Evolutionary conservation across 768 basidiomycete species (phyloP).

Genomic region (Hortiboletus campestris): DNA sequence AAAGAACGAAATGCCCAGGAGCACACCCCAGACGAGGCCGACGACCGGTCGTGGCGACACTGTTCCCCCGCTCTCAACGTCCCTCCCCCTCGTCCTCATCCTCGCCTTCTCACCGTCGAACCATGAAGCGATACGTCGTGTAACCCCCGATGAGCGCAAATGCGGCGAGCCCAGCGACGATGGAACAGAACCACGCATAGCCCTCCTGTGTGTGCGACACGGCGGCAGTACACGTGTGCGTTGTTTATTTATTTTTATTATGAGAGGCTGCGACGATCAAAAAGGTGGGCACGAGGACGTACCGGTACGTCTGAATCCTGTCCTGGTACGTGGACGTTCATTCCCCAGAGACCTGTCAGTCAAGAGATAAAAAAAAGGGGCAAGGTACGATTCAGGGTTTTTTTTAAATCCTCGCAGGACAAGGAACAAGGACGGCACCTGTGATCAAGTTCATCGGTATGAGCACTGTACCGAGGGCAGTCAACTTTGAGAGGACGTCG

Average conservation of each 20-base stretch:
- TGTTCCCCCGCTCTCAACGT: not conserved
- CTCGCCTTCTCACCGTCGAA: constrained; percentile 31
- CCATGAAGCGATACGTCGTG: constrained; percentile 76
- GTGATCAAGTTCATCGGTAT: constrained; percentile 98
- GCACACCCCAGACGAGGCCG: not conserved
- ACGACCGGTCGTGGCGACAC: not conserved
- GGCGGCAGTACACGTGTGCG: too few species aligned
- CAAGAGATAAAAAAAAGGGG: not conserved
- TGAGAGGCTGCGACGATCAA: not conserved
- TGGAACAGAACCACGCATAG: constrained; percentile 84
- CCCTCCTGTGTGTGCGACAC: constrained; percentile 29
- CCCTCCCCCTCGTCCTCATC: too few species aligned
- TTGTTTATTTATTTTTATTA: not conserved
- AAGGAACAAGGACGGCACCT: constrained; percentile 42
- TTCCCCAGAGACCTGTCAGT: constrained; percentile 81
- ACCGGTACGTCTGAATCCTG: constrained; percentile 50
- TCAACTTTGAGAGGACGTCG: constrained; percentile 95
- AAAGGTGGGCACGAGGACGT: not conserved
- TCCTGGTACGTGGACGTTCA: constrained; percentile 98
- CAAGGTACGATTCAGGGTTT: not conserved
- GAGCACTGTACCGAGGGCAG: constrained; percentile 94
- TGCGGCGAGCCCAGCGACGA: constrained; percentile 74
- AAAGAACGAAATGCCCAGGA: too few species aligned
- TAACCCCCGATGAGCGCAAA: constrained; percentile 84
- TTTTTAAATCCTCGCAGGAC: too few species aligned